Conservation (phyloP, 2,329 filamentous ascomycete species). For the Pseudogymnoascus sp. region DNA sequence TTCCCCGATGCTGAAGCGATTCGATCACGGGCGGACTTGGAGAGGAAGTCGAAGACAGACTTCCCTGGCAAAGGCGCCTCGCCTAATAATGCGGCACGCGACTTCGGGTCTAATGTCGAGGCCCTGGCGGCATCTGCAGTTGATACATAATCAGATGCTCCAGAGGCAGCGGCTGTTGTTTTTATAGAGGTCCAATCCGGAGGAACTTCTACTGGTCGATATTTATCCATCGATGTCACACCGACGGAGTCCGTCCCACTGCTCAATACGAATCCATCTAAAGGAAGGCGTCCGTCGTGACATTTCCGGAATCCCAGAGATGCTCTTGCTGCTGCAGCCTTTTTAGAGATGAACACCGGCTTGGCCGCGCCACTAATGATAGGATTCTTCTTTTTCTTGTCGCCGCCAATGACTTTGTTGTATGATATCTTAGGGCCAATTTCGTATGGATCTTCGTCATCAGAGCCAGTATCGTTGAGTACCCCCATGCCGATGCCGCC, state of each 20-base stretch:
- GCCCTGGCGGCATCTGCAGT: conserved; percentile 70
- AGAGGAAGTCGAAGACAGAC: conserved; percentile 91
- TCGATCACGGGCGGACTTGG: conserved; percentile 66
- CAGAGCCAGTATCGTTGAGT: conserved; percentile 86
- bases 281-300: conserved; percentile 71
- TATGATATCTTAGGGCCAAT: conserved; percentile 88
- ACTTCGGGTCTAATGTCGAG: conserved; percentile 66
- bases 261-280: conserved; percentile 74
- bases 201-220: conserved; percentile 62
- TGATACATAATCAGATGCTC: conserved; percentile 48
- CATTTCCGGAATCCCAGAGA: conserved; percentile 57
- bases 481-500: conserved; percentile 82
- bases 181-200: conserved; percentile 65
- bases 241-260: conserved; percentile 43
- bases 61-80: conserved; percentile 79
- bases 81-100: conserved; percentile 72
- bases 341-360: conserved; percentile 71
- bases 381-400: conserved; percentile 71
- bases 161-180: conserved; percentile 30
- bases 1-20: conserved; percentile 72
- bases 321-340: conserved; percentile 36
- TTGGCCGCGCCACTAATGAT: conserved; percentile 52
- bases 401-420: conserved; percentile 70
- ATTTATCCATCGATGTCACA: conserved; percentile 36
- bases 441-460: conserved; percentile 91